Conservation (phyloP, 352 stramenopile species). For the Phytopythium ostracodes region DNA sequence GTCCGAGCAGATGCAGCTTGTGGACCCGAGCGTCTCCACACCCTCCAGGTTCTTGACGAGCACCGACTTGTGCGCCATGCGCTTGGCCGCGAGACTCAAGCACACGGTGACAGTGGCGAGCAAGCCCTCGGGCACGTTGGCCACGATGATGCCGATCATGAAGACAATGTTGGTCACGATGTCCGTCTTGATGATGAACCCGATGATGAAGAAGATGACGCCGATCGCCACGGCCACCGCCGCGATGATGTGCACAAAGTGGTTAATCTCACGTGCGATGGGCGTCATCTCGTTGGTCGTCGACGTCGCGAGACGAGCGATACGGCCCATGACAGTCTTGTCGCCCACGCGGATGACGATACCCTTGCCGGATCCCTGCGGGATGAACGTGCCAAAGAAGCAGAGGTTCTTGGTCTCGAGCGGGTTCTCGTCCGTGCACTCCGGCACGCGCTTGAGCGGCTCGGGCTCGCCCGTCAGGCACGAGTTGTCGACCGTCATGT, state of each 20-base stretch:
- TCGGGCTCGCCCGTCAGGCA: slow-evolving; percentile 57
- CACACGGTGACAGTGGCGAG: slow-evolving; percentile 86
- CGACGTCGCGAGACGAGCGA: slow-evolving; percentile 37
- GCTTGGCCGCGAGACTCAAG: slow-evolving; percentile 81
- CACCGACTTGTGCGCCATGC: slow-evolving; percentile 86
- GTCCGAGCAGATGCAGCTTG: slow-evolving; percentile 88
- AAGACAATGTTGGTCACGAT: slow-evolving; percentile 62
- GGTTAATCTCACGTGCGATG: slow-evolving; percentile 42
- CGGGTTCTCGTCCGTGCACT: slow-evolving; percentile 15
- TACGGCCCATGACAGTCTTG: slow-evolving; percentile 51
- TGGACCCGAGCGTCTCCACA: slow-evolving; percentile 88
- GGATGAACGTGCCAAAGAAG: slow-evolving; percentile 56
- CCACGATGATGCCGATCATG: slow-evolving; percentile 50
- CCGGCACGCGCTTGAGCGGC: slow-evolving; percentile 26
- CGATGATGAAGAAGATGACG: slow-evolving; percentile 25
- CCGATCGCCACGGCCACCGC: slow-evolving; percentile 29
- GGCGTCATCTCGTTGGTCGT: slow-evolving; percentile 28
- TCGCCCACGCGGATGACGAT: slow-evolving; percentile 44
- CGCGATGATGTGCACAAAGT: slow-evolving; percentile 43
- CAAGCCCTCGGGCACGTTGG: slow-evolving; percentile 80
- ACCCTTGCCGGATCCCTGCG: slow-evolving; percentile 36
- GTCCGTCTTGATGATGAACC: slow-evolving; percentile 31
- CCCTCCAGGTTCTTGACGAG: slow-evolving; percentile 88
- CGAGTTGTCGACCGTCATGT: slow-evolving; percentile 63
- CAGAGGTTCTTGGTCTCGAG: slow-evolving; percentile 46